Conservation (phyloP, 306 rosid species). For the Aeschynomene evenia region DNA sequence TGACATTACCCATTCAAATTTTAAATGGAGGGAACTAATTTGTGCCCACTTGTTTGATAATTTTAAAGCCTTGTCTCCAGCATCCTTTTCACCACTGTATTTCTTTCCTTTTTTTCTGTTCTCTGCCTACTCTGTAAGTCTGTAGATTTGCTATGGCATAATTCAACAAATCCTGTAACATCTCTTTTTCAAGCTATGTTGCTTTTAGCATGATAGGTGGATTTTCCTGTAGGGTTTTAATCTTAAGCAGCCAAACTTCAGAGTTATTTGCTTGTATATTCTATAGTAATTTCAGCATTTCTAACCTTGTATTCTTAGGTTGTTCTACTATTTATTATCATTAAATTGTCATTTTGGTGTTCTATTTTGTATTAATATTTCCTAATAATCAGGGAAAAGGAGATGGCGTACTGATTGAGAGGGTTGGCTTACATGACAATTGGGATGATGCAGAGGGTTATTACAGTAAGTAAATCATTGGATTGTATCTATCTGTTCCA, state of each 20-base stretch:
- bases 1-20: not conserved
- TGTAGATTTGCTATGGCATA: not conserved
- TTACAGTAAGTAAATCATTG: slow-evolving; percentile 66
- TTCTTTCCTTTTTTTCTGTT: slow-evolving; percentile 5
- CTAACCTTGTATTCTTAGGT: not conserved
- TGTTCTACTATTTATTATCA: not conserved
- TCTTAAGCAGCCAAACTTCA: not conserved
- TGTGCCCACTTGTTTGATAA: not conserved
- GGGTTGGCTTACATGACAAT: slow-evolving; percentile 83
- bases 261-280: not conserved
- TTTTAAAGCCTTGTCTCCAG: not conserved
- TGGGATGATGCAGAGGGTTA: slow-evolving; percentile 99
- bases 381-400: slow-evolving; percentile 65
- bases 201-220: not conserved
- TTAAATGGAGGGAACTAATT: not conserved
- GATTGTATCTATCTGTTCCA: not conserved
- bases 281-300: not conserved
- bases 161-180: not conserved
- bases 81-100: not conserved
- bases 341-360: not conserved
- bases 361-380: slow-evolving; percentile 4
- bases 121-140: not conserved
- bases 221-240: not conserved
- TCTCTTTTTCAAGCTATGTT: not conserved
- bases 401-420: slow-evolving; percentile 71